Percentiles rank a stretch among this genome's conserved stretches.
phyloP scores from a whole-genome alignment of 2,329 filamentous ascomycete species.

The Penicillium paneum region DNA sequence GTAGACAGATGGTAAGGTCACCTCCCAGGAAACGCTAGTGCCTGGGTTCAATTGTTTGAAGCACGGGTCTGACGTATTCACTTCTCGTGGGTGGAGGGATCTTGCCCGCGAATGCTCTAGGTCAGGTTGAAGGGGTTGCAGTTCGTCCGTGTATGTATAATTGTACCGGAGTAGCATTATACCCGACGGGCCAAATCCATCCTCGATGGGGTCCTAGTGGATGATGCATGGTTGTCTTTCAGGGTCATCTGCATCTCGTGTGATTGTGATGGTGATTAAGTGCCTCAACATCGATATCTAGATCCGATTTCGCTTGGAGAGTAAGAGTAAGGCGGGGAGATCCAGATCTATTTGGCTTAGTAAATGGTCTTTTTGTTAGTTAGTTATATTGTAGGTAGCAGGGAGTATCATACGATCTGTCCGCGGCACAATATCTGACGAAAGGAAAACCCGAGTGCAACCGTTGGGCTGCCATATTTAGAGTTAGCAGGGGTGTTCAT shows the following conservation, averaged over 20 bases:
- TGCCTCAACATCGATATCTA: background rate
- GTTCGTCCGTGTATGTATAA: background rate
- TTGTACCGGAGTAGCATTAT: background rate
- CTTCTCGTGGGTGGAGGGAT: background rate
- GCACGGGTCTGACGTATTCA: background rate
- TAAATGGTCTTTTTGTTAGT: background rate
- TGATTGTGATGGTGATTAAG: background rate
- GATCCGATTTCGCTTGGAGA: background rate
- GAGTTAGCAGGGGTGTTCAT: background rate
- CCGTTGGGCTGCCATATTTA: background rate
- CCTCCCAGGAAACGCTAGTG: background rate
- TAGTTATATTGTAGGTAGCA: background rate
- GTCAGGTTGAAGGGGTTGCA: background rate
- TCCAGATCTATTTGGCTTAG: background rate
- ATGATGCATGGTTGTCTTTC: conserved; percentile 2
- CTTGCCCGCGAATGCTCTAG: background rate
- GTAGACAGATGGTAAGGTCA: background rate
- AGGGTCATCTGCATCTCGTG: conserved; percentile 3
- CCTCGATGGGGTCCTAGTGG: conserved; percentile 3
- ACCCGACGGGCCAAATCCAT: background rate
- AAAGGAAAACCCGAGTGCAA: no score
- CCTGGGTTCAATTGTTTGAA: background rate
- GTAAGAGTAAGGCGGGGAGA: background rate
- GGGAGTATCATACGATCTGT: background rate
- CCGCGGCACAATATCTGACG: background rate